Evolutionary conservation across 108 stramenopile genomes (phyloP).

Genomic region (Cyclotella cryptica): DNA sequence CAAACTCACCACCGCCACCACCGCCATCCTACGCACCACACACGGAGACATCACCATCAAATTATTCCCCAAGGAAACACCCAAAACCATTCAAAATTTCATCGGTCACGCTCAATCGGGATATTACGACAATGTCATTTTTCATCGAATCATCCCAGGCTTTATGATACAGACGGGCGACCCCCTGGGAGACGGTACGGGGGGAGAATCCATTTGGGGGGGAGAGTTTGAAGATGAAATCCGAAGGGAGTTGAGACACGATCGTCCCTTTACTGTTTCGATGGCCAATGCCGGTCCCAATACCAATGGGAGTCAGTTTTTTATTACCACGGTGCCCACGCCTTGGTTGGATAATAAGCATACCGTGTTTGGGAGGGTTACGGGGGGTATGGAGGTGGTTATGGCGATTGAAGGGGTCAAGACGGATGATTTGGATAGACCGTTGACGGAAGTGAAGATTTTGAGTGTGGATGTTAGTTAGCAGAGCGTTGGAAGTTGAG

Average conservation of each 20-base stretch:
- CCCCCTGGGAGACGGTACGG: constrained; percentile 99
- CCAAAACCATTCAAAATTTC: constrained; percentile 97
- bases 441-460: constrained; percentile 92
- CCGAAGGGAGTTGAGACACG: constrained; percentile 64
- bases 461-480: constrained; percentile 86
- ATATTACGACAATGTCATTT: constrained; percentile 98
- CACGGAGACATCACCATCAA: constrained; percentile 96
- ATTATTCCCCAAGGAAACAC: constrained; percentile 88
- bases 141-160: constrained; percentile 94
- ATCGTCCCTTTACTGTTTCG: constrained; percentile 96
- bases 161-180: constrained; percentile 99
- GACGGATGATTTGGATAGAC: constrained; percentile 96
- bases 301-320: constrained; percentile 76
- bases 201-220: constrained; percentile 99
- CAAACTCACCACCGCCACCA: constrained; percentile 51
- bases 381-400: constrained; percentile 95
- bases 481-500: no score
- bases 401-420: constrained; percentile 92
- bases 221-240: constrained; percentile 99
- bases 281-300: constrained; percentile 97
- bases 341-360: constrained; percentile 91
- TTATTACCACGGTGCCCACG: constrained; percentile 92
- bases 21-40: constrained; percentile 94
- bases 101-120: constrained; percentile 87
- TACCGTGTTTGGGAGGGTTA: constrained; percentile 97